Percentiles rank a stretch among this genome's conserved stretches.
Evolutionary conservation across 768 basidiomycete genomes (phyloP).

Genomic region (Boletus pseudo-olivaceus): DNA sequence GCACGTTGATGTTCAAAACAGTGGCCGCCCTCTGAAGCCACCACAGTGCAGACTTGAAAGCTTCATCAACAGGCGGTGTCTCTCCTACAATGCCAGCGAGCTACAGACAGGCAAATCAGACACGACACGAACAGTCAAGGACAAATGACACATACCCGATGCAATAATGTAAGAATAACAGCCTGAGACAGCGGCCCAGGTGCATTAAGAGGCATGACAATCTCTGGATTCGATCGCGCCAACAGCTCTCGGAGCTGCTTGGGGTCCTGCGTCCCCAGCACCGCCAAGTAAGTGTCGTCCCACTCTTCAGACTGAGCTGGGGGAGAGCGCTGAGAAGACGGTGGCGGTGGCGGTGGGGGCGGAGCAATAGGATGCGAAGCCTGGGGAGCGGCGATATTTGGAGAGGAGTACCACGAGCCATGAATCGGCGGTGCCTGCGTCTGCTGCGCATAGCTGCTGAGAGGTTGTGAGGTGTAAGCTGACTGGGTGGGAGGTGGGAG

Average conservation of each 20-base stretch:
- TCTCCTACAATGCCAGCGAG: slow-evolving; percentile 73
- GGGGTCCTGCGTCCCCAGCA: slow-evolving; percentile 71
- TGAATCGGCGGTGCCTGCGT: slow-evolving; percentile 31
- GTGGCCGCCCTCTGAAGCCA: slow-evolving; percentile 78
- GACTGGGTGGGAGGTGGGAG: slow-evolving; percentile 37
- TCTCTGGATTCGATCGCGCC: slow-evolving; percentile 69
- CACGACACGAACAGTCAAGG: background rate
- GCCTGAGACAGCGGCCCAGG: slow-evolving; percentile 74
- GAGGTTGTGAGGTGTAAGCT: slow-evolving; percentile 31
- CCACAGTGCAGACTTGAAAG: slow-evolving; percentile 80
- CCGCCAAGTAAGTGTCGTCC: slow-evolving; percentile 79
- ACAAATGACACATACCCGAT: slow-evolving; percentile 53
- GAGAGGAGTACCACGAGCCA: slow-evolving; percentile 53
- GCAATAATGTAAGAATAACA: slow-evolving; percentile 78
- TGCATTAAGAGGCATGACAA: slow-evolving; percentile 75
- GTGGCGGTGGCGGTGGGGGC: slow-evolving; percentile 45
- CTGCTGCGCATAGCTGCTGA: slow-evolving; percentile 29
- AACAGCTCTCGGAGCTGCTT: slow-evolving; percentile 73
- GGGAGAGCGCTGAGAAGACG: slow-evolving; percentile 46
- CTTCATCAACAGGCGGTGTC: slow-evolving; percentile 71
- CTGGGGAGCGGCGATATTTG: slow-evolving; percentile 73
- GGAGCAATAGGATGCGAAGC: slow-evolving; percentile 76
- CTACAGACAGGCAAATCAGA: slow-evolving; percentile 35
- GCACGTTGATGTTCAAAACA: slow-evolving; percentile 68
- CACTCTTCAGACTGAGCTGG: slow-evolving; percentile 69